These are phyloP conservation scores for Veloboletus limbatus DNA, from an alignment of 1,284 basidiomycete genomes.

Conservation along the genomic window DNA sequence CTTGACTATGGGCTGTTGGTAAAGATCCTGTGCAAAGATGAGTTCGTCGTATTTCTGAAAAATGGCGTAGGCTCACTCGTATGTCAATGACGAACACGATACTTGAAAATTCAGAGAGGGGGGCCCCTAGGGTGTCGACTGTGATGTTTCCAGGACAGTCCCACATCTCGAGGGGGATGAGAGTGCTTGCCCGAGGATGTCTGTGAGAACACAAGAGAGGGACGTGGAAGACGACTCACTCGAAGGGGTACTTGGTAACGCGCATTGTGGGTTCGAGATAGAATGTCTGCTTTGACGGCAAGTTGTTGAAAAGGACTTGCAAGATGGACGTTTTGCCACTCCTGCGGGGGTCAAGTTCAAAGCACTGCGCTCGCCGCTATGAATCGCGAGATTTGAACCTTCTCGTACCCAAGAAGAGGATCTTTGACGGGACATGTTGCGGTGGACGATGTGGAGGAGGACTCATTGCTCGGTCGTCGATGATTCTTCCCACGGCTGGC, in stretches of 20 bases:
- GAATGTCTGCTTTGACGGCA: conserved; percentile 85
- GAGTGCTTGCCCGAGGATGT: conserved; percentile 56
- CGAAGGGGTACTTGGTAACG: conserved; percentile 71
- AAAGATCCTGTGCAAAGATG: conserved; percentile 49
- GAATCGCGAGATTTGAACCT: conserved; percentile 46
- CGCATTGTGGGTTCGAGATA: conserved; percentile 88
- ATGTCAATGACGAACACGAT: conserved; percentile 98
- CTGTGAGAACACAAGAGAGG: neutral
- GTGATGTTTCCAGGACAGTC: conserved; percentile 89
- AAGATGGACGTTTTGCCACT: conserved; percentile 93
- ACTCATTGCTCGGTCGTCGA: neutral
- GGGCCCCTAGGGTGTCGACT: conserved; percentile 68
- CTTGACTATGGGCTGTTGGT: conserved; percentile 74
- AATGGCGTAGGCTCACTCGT: conserved; percentile 53
- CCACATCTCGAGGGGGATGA: conserved; percentile 93
- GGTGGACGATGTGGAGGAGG: conserved; percentile 30
- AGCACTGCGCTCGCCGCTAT: no score
- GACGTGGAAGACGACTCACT: conserved; percentile 57
- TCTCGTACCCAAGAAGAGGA: conserved; percentile 76
- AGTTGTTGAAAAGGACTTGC: conserved; percentile 86
- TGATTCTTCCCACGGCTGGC: neutral
- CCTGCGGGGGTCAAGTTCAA: conserved; percentile 41
- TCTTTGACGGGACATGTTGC: no score
- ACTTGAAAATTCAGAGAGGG: conserved; percentile 72
- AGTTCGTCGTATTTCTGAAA: neutral